phyloP scores from a whole-genome alignment of 106 monocot genomes.

The Platanthera zijinensis region DNA sequence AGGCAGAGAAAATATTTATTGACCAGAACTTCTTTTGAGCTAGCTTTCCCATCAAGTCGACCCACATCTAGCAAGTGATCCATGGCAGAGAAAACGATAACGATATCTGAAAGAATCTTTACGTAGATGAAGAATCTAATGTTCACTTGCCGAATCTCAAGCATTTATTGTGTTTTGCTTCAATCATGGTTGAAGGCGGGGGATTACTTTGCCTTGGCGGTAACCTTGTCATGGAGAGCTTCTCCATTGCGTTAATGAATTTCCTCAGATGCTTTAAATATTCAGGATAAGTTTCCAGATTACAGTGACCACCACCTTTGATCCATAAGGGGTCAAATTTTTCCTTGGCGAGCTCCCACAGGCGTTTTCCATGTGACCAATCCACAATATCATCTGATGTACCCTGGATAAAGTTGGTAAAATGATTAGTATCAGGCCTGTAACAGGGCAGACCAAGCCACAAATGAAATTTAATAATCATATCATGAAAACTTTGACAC shows the following conservation, averaged over 20 bases:
- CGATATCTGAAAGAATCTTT: background rate
- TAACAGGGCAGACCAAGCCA: too few relatives aligned
- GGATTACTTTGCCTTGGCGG: slow-evolving; percentile 28
- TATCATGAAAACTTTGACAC: too few relatives aligned
- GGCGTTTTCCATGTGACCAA: slow-evolving; percentile 79
- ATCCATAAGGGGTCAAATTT: slow-evolving; percentile 93
- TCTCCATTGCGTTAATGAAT: slow-evolving; percentile 77
- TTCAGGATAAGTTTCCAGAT: slow-evolving; percentile 85
- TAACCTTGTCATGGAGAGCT: slow-evolving; percentile 26
- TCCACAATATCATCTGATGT: slow-evolving; percentile 85
- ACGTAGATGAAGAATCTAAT: background rate
- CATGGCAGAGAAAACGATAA: background rate
- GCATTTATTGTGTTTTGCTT: slow-evolving; percentile 77
- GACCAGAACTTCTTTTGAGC: background rate
- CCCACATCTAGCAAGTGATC: background rate
- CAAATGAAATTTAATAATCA: too few relatives aligned
- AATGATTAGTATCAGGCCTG: background rate
- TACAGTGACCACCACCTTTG: slow-evolving; percentile 91
- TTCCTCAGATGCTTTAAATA: slow-evolving; percentile 83
- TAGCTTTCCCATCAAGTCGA: background rate
- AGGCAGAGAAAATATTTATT: background rate
- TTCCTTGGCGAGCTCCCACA: slow-evolving; percentile 86
- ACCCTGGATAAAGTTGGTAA: slow-evolving; percentile 37
- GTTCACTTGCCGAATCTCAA: slow-evolving; percentile 72
- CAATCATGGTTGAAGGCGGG: slow-evolving; percentile 26